Evolutionary conservation across 108 stramenopile species (phyloP), one percentile per base, ranked within the genome.

Genomic region (Chaetoceros tenuissimus): DNA sequence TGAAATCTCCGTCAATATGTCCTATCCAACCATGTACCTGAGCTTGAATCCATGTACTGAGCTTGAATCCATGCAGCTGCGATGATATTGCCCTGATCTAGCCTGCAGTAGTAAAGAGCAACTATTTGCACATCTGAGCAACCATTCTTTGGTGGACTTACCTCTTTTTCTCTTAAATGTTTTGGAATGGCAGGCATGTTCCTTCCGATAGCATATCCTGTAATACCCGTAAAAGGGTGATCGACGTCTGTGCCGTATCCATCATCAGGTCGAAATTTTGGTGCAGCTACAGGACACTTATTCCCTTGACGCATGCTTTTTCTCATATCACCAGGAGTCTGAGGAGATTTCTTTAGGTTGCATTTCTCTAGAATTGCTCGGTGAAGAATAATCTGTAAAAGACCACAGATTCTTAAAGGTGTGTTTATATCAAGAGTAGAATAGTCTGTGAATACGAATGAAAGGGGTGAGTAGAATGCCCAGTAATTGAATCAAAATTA

Each of bases 11-110:
- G 46, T 58, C 57, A 47, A 22, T 48, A 28, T 58, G 57, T 10
- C 57, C 57, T 22, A 58, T 58, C 57, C 57, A 58, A 47, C 48
- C 57, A 24, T 58, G 57, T 17, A 58, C 57, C 57, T 48, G 47
- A 26, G 57, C 57, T 50, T 58, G 57, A n/a, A n/a, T n/a, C n/a
- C n/a, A n/a, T n/a, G n/a, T n/a, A n/a, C n/a, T n/a, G n/a, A n/a
- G n/a, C n/a, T n/a, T n/a, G n/a, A 47, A 58, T 50, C 57, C 57
- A 58, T 24, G 48, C 45, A 20, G 57, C 57, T 18, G 57, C 46
- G 22, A 58, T 13, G 17, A 58, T 19, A 19, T 58, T 58, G 21
- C 47, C 46, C 27, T 58, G 57, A 18, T 18, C 17, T 24, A 50
- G 48, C 8, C 57, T 45, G n/a, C n/a, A n/a, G n/a, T n/a, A n/a